Evolutionary conservation across 345 rosid genomes (phyloP), one percentile per base, ranked within the genome.

Genomic region (Raphanus raphanistrum): DNA sequence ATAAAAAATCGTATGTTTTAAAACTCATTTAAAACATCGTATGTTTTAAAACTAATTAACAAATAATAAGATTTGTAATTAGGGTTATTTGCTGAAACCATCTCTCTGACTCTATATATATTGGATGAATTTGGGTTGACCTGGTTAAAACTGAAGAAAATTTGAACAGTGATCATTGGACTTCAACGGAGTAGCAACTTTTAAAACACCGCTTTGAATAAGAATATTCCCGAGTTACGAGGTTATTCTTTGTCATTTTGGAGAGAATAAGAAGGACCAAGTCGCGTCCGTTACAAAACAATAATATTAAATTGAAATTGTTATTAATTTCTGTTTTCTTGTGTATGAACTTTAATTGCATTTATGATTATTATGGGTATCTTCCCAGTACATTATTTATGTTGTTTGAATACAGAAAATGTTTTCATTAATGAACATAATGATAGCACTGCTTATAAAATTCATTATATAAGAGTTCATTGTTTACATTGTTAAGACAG

Each of bases 221-320:
- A 28, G 29, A 11, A 27, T 59, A 27, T 12, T 25, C 31, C 32
- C 33, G n/a, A 60, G 45, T 63, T 63, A 45, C 77, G 5, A 65
- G 15, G 55, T 13, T 35, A 6, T 55, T 64, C 55, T 52, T 65
- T 33, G 55, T 54, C 65, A 35, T 54, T 27, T 35, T 54, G 62
- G 54, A 64, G 55, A 54, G 29, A 26, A n/a, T 54, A 10, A n/a
- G 15, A 73, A 26, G 64, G 38, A 54, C 38, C 54, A 54, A 54
- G 17, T 65, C 15, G 41, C 57, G 64, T 65, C 77, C 6, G 71
- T 74, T 65, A 74, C 71, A 48, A 45, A 73, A 63, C 61, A 31
- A 31, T 17, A 11, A 11, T 12, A 66, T 26, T 66, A 66, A 66
- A 66, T 13, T 43, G 31, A 45, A 66, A 5, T 25, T 33, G 29